These are phyloP conservation scores for Pseudogymnoascus sp. DNA, from an alignment of 2,329 filamentous ascomycete genomes.

Conservation along the genomic window DNA sequence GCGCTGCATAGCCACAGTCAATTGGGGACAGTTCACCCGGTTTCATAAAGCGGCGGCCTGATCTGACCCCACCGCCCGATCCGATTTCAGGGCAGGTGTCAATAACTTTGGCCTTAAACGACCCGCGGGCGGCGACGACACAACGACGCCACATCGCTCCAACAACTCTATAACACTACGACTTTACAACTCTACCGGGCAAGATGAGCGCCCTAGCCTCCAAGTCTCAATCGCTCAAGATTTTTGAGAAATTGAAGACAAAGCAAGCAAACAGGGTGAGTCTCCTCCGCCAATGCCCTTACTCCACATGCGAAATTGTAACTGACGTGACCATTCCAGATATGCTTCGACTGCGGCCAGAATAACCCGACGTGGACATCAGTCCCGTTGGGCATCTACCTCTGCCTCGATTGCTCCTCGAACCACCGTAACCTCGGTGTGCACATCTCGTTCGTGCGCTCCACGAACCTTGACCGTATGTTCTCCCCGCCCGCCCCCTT, in stretches of 20 bases:
- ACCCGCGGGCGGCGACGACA: constrained; percentile 2
- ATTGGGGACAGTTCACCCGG: background rate
- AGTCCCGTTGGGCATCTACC: constrained; percentile 92
- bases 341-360: constrained; percentile 96
- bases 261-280: constrained; percentile 89
- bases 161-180: constrained; percentile 4
- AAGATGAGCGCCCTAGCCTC: constrained; percentile 60
- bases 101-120: constrained; percentile 4
- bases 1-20: background rate
- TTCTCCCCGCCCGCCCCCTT: constrained; percentile 24
- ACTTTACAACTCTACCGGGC: constrained; percentile 18
- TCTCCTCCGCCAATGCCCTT: constrained; percentile 11
- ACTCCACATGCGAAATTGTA: constrained; percentile 13
- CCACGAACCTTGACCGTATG: constrained; percentile 96
- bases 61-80: constrained; percentile 5
- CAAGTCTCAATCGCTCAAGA: constrained; percentile 91
- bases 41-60: background rate
- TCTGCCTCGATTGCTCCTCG: constrained; percentile 95
- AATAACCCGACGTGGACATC: constrained; percentile 99
- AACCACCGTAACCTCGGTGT: constrained; percentile 97
- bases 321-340: constrained; percentile 40
- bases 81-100: constrained; percentile 11
- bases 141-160: constrained; percentile 1
- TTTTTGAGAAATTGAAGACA: constrained; percentile 94
- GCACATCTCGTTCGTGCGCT: constrained; percentile 97